Conservation (phyloP, 1,139 yeast genomes). For the Diutina rugosa region DNA sequence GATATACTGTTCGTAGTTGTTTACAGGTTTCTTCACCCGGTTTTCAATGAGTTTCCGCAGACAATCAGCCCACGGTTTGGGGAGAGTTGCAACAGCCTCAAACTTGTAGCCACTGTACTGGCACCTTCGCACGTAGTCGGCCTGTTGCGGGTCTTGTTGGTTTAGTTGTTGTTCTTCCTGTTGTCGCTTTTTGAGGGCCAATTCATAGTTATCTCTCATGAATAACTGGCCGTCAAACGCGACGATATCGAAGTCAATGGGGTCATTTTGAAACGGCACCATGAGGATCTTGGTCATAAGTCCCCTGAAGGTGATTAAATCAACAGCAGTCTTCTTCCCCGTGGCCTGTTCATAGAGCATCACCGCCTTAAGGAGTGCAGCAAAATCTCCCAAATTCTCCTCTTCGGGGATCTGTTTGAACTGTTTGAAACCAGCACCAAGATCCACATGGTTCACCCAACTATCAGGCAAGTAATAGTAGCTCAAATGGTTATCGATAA, state of each 20-base stretch:
- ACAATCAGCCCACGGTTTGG: slow-evolving; percentile 63
- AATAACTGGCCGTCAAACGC: slow-evolving; percentile 75
- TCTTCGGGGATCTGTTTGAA: slow-evolving; percentile 46
- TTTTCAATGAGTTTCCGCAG: slow-evolving; percentile 55
- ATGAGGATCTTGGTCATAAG: slow-evolving; percentile 56
- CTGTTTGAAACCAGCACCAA: slow-evolving; percentile 48
- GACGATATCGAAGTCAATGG: slow-evolving; percentile 53
- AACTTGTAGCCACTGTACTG: slow-evolving; percentile 74
- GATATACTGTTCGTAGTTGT: slow-evolving; percentile 64
- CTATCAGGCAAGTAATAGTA: slow-evolving; percentile 75
- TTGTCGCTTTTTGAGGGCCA: slow-evolving; percentile 17
- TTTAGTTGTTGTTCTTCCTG: slow-evolving; percentile 12
- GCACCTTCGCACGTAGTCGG: slow-evolving; percentile 24
- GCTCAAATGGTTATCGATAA: slow-evolving; percentile 25
- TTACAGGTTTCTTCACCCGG: slow-evolving; percentile 44
- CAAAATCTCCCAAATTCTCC: slow-evolving; percentile 40
- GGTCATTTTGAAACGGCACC: slow-evolving; percentile 44
- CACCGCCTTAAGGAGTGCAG: slow-evolving; percentile 44
- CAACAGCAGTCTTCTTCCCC: slow-evolving; percentile 39
- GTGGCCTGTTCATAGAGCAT: slow-evolving; percentile 36
- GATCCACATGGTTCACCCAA: slow-evolving; percentile 42
- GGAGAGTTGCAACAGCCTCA: slow-evolving; percentile 64
- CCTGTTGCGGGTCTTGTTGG: slow-evolving; percentile 19
- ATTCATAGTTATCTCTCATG: slow-evolving; percentile 46
- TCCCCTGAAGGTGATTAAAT: slow-evolving; percentile 77